These are phyloP conservation scores for Neonectria hederae DNA, from an alignment of 2,329 filamentous ascomycete genomes.

Conservation along the genomic window DNA sequence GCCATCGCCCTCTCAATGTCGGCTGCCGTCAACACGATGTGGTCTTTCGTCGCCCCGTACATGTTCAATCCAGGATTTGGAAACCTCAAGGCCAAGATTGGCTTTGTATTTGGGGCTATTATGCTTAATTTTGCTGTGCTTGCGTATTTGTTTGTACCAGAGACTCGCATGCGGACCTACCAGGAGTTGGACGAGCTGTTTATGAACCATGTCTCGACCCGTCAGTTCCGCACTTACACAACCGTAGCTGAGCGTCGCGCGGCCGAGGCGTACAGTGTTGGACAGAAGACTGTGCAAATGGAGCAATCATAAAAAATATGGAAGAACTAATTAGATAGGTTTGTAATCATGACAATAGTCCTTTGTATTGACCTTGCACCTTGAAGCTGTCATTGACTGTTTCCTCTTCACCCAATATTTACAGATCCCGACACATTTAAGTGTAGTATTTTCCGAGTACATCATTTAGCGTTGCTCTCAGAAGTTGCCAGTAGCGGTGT, in stretches of 20 bases:
- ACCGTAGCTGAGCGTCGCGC: constrained; percentile 39
- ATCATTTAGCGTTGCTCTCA: constrained; percentile 5
- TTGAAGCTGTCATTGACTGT: neutral
- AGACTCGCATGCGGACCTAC: constrained; percentile 49
- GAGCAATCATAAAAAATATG: neutral
- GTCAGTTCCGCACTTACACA: constrained; percentile 35
- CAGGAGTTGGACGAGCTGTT: constrained; percentile 45
- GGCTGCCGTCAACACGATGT: constrained; percentile 51
- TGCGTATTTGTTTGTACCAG: constrained; percentile 59
- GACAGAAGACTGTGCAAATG: constrained; percentile 3
- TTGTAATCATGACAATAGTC: neutral
- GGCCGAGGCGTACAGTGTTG: constrained; percentile 38
- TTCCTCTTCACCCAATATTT: neutral
- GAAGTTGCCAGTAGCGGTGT: constrained; percentile 47
- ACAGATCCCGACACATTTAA: neutral
- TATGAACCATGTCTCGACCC: constrained; percentile 36
- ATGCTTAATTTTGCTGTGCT: constrained; percentile 48
- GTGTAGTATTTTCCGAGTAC: no score
- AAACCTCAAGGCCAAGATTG: constrained; percentile 53
- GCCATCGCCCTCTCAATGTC: constrained; percentile 55
- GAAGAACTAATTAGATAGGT: neutral
- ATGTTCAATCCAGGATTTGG: constrained; percentile 47
- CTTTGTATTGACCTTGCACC: neutral
- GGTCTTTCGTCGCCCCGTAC: constrained; percentile 60
- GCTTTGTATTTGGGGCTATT: constrained; percentile 51